Percentiles rank a stretch among this genome's conserved stretches.
These are phyloP conservation scores for Aureobasidium sp. DNA, from an alignment of 2,329 filamentous ascomycete species.

Conservation along the genomic window DNA sequence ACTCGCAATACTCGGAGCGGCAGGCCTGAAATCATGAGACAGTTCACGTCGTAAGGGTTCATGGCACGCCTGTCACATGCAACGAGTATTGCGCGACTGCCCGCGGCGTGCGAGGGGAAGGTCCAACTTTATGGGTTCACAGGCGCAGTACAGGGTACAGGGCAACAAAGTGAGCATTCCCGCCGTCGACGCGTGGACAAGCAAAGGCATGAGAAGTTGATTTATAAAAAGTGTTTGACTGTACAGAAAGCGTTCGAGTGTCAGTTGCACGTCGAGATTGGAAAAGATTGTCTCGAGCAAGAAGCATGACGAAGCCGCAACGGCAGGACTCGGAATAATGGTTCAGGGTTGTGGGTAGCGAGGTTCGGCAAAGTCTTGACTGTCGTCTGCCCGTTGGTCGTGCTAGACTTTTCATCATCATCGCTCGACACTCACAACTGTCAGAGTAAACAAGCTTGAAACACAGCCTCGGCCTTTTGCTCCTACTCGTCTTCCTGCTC, in stretches of 20 bases:
- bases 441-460: neutral
- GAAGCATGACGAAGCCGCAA: too few relatives aligned
- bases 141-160: neutral
- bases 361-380: neutral
- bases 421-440: neutral
- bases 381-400: neutral
- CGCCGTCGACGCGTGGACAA: too few relatives aligned
- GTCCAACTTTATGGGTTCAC: neutral
- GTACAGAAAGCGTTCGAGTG: too few relatives aligned
- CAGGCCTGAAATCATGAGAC: neutral
- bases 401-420: neutral
- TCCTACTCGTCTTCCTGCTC: too few relatives aligned
- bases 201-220: neutral
- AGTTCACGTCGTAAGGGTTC: neutral
- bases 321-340: neutral
- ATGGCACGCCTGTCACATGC: conserved; percentile 2
- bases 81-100: neutral
- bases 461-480: neutral
- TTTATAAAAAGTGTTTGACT: neutral
- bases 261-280: too few relatives aligned
- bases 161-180: neutral
- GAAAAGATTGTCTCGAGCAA: too few relatives aligned
- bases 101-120: neutral
- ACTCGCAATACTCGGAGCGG: neutral
- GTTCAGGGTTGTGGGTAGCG: too few relatives aligned